These are phyloP conservation scores for Metschnikowia shivogae DNA, from an alignment of 805 yeast species.

Conservation along the genomic window DNA sequence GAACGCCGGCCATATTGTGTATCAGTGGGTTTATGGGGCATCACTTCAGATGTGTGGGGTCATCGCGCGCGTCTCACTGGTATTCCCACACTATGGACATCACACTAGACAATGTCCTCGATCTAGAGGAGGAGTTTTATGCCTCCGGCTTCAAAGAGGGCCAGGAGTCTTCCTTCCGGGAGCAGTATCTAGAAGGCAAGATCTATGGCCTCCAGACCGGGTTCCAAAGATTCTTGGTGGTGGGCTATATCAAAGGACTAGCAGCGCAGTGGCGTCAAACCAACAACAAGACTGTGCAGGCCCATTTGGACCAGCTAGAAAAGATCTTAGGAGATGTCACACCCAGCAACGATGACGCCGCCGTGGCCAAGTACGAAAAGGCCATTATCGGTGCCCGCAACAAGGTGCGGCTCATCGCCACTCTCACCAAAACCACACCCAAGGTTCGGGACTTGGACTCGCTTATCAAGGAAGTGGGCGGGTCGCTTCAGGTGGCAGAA, in stretches of 20 bases:
- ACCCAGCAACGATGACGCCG: constrained; percentile 45
- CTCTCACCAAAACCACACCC: constrained; percentile 24
- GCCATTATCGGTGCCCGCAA: constrained; percentile 53
- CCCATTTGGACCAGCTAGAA: constrained; percentile 28
- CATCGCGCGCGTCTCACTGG: too few relatives aligned
- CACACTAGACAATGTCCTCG: constrained; percentile 42
- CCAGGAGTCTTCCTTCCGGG: constrained; percentile 49
- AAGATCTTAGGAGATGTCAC: constrained; percentile 19
- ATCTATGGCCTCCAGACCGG: constrained; percentile 81
- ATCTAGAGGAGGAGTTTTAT: constrained; percentile 60
- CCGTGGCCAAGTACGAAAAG: constrained; percentile 54
- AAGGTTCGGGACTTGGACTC: constrained; percentile 30
- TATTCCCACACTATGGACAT: constrained; percentile 27
- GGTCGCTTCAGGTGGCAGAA: constrained; percentile 33
- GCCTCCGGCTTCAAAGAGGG: constrained; percentile 73
- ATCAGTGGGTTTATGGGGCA: too few relatives aligned
- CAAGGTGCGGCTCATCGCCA: constrained; percentile 51
- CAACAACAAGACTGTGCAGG: constrained; percentile 13
- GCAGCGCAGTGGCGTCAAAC: constrained; percentile 32
- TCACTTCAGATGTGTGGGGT: too few relatives aligned
- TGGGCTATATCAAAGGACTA: constrained; percentile 65
- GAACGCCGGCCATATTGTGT: too few relatives aligned
- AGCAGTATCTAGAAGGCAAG: constrained; percentile 71
- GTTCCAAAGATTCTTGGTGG: constrained; percentile 60
- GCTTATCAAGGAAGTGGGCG: constrained; percentile 36